phyloP scores from a whole-genome alignment of 129 eudicot genomes.

The Logfia minima region DNA sequence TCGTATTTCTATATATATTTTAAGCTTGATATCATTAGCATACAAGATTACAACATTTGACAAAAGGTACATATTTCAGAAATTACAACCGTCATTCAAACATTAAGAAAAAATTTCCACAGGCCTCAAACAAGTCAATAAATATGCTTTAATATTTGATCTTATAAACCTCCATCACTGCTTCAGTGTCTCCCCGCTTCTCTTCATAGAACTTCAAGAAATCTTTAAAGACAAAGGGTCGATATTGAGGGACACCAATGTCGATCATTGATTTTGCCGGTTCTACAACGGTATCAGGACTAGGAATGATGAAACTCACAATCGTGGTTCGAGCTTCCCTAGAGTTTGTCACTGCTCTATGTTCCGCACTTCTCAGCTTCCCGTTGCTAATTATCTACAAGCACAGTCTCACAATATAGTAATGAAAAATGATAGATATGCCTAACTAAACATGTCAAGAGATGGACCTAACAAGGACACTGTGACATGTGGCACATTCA shows the following conservation, averaged over 20 bases:
- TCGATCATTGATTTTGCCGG: constrained; percentile 29
- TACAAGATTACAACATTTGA: not conserved
- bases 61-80: not conserved
- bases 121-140: not conserved
- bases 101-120: not conserved
- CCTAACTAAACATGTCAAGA: too few relatives aligned
- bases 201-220: constrained; percentile 25
- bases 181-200: constrained; percentile 29
- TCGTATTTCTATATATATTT: too few relatives aligned
- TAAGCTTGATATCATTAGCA: not conserved
- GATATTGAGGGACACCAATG: constrained; percentile 14
- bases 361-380: constrained; percentile 46
- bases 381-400: constrained; percentile 53
- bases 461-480: too few relatives aligned
- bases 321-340: constrained; percentile 36
- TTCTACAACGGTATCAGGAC: constrained; percentile 24
- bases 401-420: not conserved
- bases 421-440: not conserved
- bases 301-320: constrained; percentile 37
- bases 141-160: constrained; percentile 8
- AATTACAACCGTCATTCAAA: constrained; percentile 5
- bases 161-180: constrained; percentile 30
- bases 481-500: too few relatives aligned
- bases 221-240: constrained; percentile 27
- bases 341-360: constrained; percentile 52